Conservation (phyloP, 352 stramenopile species). For the Thalassiosira gravida region DNA sequence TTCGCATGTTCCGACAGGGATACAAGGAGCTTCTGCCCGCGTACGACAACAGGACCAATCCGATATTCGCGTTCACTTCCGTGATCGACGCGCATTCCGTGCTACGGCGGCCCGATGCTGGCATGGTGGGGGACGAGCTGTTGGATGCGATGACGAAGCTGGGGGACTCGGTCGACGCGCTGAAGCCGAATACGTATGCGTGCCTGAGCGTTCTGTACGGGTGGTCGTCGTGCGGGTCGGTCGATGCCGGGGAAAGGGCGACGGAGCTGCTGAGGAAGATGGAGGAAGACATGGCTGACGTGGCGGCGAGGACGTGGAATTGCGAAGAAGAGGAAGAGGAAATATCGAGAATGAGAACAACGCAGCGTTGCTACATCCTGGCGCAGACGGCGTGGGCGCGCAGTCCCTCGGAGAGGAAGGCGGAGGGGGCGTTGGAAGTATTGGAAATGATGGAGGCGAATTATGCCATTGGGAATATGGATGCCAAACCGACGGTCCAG, state of each 20-base stretch:
- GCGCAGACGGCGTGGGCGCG: slow-evolving; percentile 70
- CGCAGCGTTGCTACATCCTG: slow-evolving; percentile 66
- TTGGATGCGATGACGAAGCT: slow-evolving; percentile 62
- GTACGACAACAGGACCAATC: slow-evolving; percentile 49
- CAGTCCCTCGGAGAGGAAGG: slow-evolving; percentile 58
- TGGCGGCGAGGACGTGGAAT: slow-evolving; percentile 16
- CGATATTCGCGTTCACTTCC: slow-evolving; percentile 69
- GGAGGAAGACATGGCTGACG: slow-evolving; percentile 62
- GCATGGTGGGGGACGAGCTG: slow-evolving; percentile 61
- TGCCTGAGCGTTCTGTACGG: slow-evolving; percentile 67
- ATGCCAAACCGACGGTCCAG: slow-evolving; percentile 53
- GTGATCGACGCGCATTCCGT: slow-evolving; percentile 74
- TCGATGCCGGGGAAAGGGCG: slow-evolving; percentile 64
- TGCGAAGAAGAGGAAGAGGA: slow-evolving; percentile 51
- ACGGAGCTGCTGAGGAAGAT: slow-evolving; percentile 65
- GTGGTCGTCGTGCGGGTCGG: slow-evolving; percentile 56
- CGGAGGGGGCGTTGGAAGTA: slow-evolving; percentile 59
- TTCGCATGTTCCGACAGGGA: slow-evolving; percentile 64
- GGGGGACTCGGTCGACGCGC: slow-evolving; percentile 32
- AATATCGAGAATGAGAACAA: slow-evolving; percentile 60
- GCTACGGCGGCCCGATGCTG: slow-evolving; percentile 63
- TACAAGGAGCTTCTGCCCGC: slow-evolving; percentile 63
- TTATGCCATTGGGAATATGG: slow-evolving; percentile 54
- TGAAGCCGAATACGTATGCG: slow-evolving; percentile 65
- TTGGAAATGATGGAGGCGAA: slow-evolving; percentile 70